Base-by-base conservation (phyloP, 2,329 filamentous ascomycete species). In the Aureobasidium musti region DNA sequence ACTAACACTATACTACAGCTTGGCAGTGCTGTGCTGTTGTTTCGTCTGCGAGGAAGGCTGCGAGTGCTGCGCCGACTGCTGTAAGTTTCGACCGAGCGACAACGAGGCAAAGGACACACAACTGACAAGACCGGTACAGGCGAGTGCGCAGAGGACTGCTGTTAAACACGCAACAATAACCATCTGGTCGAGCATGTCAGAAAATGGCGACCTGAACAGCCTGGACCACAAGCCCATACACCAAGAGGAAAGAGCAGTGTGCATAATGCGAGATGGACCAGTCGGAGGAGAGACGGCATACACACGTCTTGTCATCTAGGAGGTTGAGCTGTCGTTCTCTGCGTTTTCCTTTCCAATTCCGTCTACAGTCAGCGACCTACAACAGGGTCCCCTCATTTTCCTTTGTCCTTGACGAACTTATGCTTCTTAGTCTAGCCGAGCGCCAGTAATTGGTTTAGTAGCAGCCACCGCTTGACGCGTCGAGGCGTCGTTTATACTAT, bases 1-100 rank as follows among this genome's bases (percentile, higher is more conserved):
- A 45, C 49, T 64, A 47, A 64, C 50, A 43, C 45, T 17, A 7
- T 21, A 47, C 26, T 19, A 49, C 23, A 64, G 61, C 77, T 74
- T 87, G 57, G 84, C 83, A 56, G 79, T 79, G 39, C 75, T 88
- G 43, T 88, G 86, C 78, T 89, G 86, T 74, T 88, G 86, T 73
- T 88, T 86, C 76, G 80, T 88, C 33, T 87, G 84, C 72, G 86
- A 87, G 73, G 86, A 88, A 76, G 81, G 83, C 33, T 88, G 86
- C 72, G 86, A 87, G 74, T 87, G 85, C 77, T 88, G 86, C 73
- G 78, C 82, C n/a, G 86, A 87, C 5, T 87, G 85, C 75, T 83
- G 83, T 65, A 47, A 65, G 61, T 65, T 4, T 26, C 10, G 7
- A 33, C 2, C 13, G 8, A 26, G 7, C n/a, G 17, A 17, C 28